A percentile compares a stretch with the other conserved stretches of the same genome.
Conservation (phyloP, 164 flowering plant species). For the Aristolochia contorta region DNA sequence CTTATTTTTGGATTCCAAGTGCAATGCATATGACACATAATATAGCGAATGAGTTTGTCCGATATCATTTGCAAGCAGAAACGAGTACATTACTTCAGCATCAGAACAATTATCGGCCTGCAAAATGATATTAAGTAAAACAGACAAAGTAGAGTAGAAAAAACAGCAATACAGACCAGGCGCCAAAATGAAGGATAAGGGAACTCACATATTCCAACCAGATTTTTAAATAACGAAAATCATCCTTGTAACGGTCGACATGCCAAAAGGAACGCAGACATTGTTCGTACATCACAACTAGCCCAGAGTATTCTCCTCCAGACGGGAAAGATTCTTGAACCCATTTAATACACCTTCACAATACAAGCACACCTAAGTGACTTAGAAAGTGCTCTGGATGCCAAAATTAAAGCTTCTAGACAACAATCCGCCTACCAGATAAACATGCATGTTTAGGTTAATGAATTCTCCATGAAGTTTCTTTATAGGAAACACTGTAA, state of each 20-base stretch:
- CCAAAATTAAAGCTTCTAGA: too few relatives aligned
- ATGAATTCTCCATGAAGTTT: too few relatives aligned
- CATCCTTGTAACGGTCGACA: constrained; percentile 63
- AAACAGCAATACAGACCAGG: neutral
- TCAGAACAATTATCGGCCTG: constrained; percentile 90
- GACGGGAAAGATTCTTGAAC: constrained; percentile 88
- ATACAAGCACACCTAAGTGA: neutral
- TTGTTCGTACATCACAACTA: constrained; percentile 81
- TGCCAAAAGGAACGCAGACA: constrained; percentile 93
- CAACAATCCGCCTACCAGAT: too few relatives aligned
- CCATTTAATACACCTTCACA: constrained; percentile 87
- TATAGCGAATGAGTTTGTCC: constrained; percentile 61
- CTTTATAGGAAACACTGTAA: too few relatives aligned
- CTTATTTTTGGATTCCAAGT: constrained; percentile 74
- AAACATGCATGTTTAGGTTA: too few relatives aligned
- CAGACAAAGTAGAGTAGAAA: neutral
- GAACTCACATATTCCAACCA: constrained; percentile 91
- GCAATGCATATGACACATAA: constrained; percentile 66
- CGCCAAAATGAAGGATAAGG: neutral
- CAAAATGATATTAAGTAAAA: constrained; percentile 8
- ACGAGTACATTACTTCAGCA: constrained; percentile 70
- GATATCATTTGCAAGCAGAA: constrained; percentile 73
- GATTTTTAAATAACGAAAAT: constrained; percentile 81
- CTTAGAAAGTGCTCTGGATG: too few relatives aligned
- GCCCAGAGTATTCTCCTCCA: constrained; percentile 82